phyloP scores from a whole-genome alignment of 768 basidiomycete genomes.

The Russula sp. region DNA sequence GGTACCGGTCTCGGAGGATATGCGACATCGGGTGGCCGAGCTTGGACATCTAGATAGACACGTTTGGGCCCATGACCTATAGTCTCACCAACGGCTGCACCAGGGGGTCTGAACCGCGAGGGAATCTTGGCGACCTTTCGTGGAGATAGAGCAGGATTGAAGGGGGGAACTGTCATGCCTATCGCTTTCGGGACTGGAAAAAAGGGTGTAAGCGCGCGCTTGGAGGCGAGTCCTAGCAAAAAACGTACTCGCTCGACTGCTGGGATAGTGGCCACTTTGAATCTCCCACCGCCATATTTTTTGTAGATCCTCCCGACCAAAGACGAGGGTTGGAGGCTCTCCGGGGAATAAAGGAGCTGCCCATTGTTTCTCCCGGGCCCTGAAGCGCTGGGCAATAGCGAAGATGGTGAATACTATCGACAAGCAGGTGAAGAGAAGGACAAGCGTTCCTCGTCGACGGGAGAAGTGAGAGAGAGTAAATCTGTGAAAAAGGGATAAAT shows the following conservation, averaged over 20 bases:
- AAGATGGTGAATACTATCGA: constrained; percentile 49
- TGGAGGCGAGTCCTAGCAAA: constrained; percentile 7
- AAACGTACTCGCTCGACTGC: constrained; percentile 63
- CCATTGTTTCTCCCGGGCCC: constrained; percentile 57
- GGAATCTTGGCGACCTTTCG: constrained; percentile 42
- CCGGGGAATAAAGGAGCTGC: constrained; percentile 44
- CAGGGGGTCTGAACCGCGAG: constrained; percentile 42
- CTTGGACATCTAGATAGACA: constrained; percentile 66
- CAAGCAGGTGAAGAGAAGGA: constrained; percentile 45
- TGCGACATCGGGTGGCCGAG: constrained; percentile 54
- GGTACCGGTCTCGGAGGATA: constrained; percentile 86
- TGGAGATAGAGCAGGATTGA: constrained; percentile 73
- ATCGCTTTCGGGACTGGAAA: constrained; percentile 64
- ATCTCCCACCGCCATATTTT: constrained; percentile 97
- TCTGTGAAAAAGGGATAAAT: constrained; percentile 55
- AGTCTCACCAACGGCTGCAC: constrained; percentile 49
- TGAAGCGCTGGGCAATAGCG: constrained; percentile 56
- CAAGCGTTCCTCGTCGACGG: constrained; percentile 48
- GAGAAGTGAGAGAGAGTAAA: constrained; percentile 52
- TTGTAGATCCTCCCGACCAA: constrained; percentile 70
- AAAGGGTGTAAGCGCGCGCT: constrained; percentile 9
- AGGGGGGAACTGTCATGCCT: constrained; percentile 46
- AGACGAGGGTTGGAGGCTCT: constrained; percentile 69
- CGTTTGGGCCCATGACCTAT: constrained; percentile 73
- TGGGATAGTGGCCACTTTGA: constrained; percentile 89